phyloP scores from a whole-genome alignment of 805 yeast genomes.

The Metschnikowia drakensbergensis region DNA sequence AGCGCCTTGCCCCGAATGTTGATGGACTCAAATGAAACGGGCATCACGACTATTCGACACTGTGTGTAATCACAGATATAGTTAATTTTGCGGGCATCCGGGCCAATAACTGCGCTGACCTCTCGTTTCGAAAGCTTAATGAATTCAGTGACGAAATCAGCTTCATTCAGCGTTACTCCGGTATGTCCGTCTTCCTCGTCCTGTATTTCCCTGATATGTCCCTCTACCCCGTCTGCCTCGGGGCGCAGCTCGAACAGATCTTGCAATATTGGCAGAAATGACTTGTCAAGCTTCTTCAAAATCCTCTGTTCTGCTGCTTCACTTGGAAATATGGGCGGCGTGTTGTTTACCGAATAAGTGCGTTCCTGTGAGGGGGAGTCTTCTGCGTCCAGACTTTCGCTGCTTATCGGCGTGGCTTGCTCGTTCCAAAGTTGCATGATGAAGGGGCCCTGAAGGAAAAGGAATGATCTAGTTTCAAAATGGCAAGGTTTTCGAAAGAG shows the following conservation, averaged over 20 bases:
- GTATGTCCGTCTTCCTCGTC: background rate
- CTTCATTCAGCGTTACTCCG: background rate
- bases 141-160: slow-evolving; percentile 9
- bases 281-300: background rate
- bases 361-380: background rate
- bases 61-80: slow-evolving; percentile 9
- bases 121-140: slow-evolving; percentile 12
- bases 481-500: background rate
- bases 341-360: background rate
- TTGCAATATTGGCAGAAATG: background rate
- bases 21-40: slow-evolving; percentile 13
- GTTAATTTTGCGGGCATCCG: slow-evolving; percentile 8
- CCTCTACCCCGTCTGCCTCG: background rate
- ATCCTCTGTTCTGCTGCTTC: background rate
- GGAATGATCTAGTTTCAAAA: background rate
- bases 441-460: background rate
- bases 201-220: background rate
- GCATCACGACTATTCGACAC: slow-evolving; percentile 14
- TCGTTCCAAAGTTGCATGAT: background rate
- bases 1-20: slow-evolving; percentile 7
- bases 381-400: background rate
- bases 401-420: background rate
- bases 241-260: background rate
- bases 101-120: slow-evolving; percentile 14
- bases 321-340: background rate